phyloP scores from a whole-genome alignment of 75 land plant genomes.

The Picea glauca region DNA sequence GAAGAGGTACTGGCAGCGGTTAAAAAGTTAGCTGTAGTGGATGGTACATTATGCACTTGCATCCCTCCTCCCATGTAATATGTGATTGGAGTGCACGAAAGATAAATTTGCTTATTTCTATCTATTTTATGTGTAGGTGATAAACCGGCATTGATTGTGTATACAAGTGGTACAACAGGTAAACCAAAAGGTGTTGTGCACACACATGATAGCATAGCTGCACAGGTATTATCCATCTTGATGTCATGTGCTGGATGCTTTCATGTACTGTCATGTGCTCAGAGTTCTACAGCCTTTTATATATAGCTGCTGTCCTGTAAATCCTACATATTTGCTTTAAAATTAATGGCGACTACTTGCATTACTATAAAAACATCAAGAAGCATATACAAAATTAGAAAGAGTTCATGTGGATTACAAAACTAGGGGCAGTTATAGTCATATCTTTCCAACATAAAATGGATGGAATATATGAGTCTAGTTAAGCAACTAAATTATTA shows the following conservation, averaged over 20 bases:
- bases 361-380: background rate
- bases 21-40: slow-evolving; percentile 14
- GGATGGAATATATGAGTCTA: background rate
- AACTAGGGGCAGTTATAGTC: background rate
- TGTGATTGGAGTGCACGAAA: background rate
- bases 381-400: background rate
- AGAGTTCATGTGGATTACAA: background rate
- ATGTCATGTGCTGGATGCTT: slow-evolving; percentile 2
- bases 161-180: slow-evolving; percentile 99
- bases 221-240: slow-evolving; percentile 64
- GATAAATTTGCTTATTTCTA: background rate
- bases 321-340: background rate
- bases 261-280: background rate
- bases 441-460: background rate
- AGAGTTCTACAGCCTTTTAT: too few species aligned
- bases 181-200: slow-evolving; percentile 99
- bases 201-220: slow-evolving; percentile 70
- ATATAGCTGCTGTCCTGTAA: too few species aligned
- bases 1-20: slow-evolving; percentile 22
- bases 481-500: background rate
- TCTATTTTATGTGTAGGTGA: slow-evolving; percentile 32
- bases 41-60: slow-evolving; percentile 29
- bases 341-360: background rate
- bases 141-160: slow-evolving; percentile 81
- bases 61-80: background rate